phyloP scores from a whole-genome alignment of 2,329 filamentous ascomycete species.

The Calonectria hongkongensis region DNA sequence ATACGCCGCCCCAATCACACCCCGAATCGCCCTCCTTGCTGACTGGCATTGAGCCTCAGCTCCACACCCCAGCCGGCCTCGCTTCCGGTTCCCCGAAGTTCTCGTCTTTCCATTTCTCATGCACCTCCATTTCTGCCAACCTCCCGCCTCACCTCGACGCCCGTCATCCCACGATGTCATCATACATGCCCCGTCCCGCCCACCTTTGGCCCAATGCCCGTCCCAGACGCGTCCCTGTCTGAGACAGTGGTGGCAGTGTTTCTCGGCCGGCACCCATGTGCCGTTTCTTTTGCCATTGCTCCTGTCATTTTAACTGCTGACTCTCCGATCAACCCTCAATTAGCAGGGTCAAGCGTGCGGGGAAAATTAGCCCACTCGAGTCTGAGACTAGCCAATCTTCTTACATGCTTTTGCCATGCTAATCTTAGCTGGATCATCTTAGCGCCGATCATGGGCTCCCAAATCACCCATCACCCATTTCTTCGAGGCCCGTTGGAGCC shows the following conservation, averaged over 20 bases:
- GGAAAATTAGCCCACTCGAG: conserved; percentile 1
- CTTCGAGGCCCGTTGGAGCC: not conserved
- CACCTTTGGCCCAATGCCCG: not conserved
- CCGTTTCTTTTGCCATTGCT: not conserved
- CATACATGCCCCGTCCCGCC: not conserved
- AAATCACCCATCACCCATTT: not conserved
- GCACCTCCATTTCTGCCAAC: too few species aligned
- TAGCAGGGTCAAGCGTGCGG: conserved; percentile 4
- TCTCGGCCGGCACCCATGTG: not conserved
- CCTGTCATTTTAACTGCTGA: not conserved
- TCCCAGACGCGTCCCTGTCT: not conserved
- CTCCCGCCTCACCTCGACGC: too few species aligned
- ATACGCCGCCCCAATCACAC: too few species aligned
- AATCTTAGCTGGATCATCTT: conserved; percentile 10
- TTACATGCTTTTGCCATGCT: conserved; percentile 12
- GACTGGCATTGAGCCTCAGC: too few species aligned
- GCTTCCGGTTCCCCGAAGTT: too few species aligned
- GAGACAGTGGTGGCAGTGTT: not conserved
- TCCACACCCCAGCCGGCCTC: too few species aligned
- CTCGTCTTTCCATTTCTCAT: too few species aligned
- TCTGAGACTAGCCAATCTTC: conserved; percentile 2
- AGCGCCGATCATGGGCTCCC: conserved; percentile 20
- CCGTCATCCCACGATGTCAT: not conserved
- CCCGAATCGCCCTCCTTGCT: too few species aligned
- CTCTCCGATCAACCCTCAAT: not conserved